phyloP scores from a whole-genome alignment of 1,139 yeast species.

The Kodamaea derodonti region DNA sequence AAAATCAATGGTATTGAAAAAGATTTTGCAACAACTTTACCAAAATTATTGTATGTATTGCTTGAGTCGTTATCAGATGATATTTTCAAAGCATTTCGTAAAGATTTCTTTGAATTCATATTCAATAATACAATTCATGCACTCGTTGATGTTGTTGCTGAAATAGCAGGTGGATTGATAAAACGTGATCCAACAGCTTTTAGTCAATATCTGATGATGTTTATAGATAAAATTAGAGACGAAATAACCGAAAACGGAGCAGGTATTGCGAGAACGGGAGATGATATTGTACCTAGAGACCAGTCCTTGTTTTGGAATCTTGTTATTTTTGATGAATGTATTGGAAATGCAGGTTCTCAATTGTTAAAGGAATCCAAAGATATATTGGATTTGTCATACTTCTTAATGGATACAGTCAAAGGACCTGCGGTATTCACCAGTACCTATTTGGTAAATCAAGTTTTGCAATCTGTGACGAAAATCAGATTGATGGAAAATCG shows the following conservation, averaged over 20 bases:
- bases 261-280: conserved; percentile 67
- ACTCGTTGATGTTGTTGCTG: conserved; percentile 66
- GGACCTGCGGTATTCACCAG: conserved; percentile 60
- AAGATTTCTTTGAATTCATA: conserved; percentile 52
- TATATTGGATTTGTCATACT: conserved; percentile 47
- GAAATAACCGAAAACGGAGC: conserved; percentile 86
- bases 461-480: conserved; percentile 61
- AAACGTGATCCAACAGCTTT: conserved; percentile 56
- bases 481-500: conserved; percentile 54
- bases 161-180: conserved; percentile 65
- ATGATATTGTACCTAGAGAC: conserved; percentile 72
- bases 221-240: conserved; percentile 53
- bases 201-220: conserved; percentile 38
- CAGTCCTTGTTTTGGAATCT: conserved; percentile 72
- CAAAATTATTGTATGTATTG: conserved; percentile 65
- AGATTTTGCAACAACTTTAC: conserved; percentile 53
- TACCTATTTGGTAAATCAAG: conserved; percentile 58
- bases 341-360: conserved; percentile 62
- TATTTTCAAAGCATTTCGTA: conserved; percentile 50
- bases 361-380: conserved; percentile 45
- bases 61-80: conserved; percentile 70
- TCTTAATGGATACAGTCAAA: conserved; percentile 53
- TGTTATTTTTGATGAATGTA: conserved; percentile 64
- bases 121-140: conserved; percentile 60
- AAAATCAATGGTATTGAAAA: conserved; percentile 45